These are phyloP conservation scores for Adansonia rubrostipa DNA, from an alignment of 441 rosid genomes.

Conservation along the genomic window DNA sequence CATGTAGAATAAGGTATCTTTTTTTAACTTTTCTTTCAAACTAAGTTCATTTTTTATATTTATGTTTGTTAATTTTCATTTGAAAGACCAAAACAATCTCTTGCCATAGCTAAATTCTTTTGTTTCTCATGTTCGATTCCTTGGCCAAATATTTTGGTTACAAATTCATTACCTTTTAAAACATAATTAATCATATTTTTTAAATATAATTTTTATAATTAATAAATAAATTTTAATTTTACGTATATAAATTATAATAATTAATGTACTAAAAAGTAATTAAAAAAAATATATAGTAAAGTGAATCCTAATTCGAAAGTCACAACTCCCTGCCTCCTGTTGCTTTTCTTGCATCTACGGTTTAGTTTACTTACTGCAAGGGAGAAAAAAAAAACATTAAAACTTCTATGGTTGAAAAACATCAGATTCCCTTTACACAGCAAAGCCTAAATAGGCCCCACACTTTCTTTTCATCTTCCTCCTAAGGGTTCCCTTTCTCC, in stretches of 20 bases:
- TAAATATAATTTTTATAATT: too few relatives aligned
- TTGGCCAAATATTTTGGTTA: neutral
- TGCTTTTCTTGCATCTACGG: constrained; percentile 9
- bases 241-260: too few relatives aligned
- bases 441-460: neutral
- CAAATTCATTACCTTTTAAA: too few relatives aligned
- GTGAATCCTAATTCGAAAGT: too few relatives aligned
- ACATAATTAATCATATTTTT: too few relatives aligned
- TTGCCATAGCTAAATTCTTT: neutral
- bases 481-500: constrained; percentile 11
- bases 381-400: neutral
- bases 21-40: neutral
- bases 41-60: neutral
- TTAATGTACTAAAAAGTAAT: too few relatives aligned
- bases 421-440: neutral
- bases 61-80: too few relatives aligned
- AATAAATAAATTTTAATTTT: too few relatives aligned
- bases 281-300: too few relatives aligned
- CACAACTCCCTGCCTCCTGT: neutral
- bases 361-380: neutral
- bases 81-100: too few relatives aligned
- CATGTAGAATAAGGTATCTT: neutral
- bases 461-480: neutral
- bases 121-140: neutral
- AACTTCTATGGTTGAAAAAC: constrained; percentile 6